Evolutionary conservation across 202 grass and related monocot genomes (phyloP), one percentile per base, ranked within the genome.

Genomic region (Bolboschoenoplectus hybrid): DNA sequence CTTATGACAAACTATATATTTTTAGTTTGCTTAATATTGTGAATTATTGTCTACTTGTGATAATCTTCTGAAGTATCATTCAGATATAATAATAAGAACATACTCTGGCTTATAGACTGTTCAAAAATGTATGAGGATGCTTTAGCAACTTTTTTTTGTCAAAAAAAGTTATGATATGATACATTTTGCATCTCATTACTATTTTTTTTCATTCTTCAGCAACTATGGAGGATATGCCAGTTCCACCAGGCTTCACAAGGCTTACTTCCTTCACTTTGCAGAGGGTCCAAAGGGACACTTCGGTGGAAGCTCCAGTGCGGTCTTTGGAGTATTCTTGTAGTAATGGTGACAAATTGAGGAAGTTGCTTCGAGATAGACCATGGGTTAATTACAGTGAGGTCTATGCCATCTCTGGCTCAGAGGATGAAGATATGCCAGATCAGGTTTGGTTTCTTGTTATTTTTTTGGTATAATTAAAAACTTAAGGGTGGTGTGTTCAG

Each of bases 381-480:
- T 89, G 90, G 83, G 76, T 95, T 74, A 94, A 95, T 71, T 94
- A 95, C 73, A 92, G 90, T 16, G 82, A 86, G 58, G 91, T 92
- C 56, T 8, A 61, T 87, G 49, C 67, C 8, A 91, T 95, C 64
- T 41, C 57, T 55, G 67, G 74, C 36, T 90, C 87, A 10, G 89
- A 94, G 9, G 96, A 89, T 40, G 90, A 94, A 84, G 96, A 91
- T 35, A 51, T 86, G 26, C 52, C 66, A 17, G 49, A 80, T 75
- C 71, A 88, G 81, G 87, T 88, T 63, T 49, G 3, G 1, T 74
- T 81, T 56, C 35, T 71, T 35, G 45, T 56, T 46, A 6, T 69
- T 72, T 47, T 20, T 87, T 69, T 1, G 20, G 51, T 81, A 34
- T 44, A 45, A 35, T 70, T 49, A 34, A 39, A 53, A 78, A 78